Conservation (phyloP, 805 yeast genomes). For the Saturnispora gosingensis region DNA sequence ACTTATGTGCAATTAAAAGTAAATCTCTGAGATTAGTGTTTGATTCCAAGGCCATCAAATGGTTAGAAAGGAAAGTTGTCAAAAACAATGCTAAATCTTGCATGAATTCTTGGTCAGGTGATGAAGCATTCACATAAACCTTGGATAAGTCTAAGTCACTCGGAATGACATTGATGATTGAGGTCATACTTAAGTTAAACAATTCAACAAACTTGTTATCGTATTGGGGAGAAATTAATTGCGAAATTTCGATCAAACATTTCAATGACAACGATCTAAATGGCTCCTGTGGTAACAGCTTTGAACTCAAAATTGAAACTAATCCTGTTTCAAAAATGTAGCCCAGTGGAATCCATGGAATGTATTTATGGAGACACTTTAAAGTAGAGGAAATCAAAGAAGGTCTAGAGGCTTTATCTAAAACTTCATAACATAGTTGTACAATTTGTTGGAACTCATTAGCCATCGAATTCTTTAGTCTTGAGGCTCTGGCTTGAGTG, state of each 20-base stretch:
- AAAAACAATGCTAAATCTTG: constrained; percentile 93
- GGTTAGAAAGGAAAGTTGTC: constrained; percentile 73
- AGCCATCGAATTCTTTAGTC: constrained; percentile 73
- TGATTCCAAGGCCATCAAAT: constrained; percentile 55
- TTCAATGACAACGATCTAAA: constrained; percentile 80
- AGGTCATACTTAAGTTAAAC: constrained; percentile 68
- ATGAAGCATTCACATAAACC: constrained; percentile 64
- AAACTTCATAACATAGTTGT: constrained; percentile 84
- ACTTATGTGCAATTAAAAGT: constrained; percentile 64
- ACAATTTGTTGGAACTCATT: constrained; percentile 90
- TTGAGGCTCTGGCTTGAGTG: constrained; percentile 90
- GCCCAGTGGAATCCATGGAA: constrained; percentile 91
- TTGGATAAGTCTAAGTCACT: constrained; percentile 58
- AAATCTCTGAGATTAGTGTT: constrained; percentile 43
- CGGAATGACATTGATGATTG: constrained; percentile 61
- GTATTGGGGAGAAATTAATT: constrained; percentile 48
- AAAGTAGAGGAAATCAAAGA: constrained; percentile 78
- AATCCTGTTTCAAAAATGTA: constrained; percentile 85
- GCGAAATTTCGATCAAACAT: constrained; percentile 86
- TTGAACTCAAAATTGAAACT: constrained; percentile 58
- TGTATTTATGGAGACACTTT: constrained; percentile 69
- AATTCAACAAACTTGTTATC: constrained; percentile 52
- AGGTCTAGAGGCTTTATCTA: constrained; percentile 81
- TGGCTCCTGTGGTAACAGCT: constrained; percentile 68
- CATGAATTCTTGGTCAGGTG: constrained; percentile 84